Evolutionary conservation across 495 filamentous ascomycete genomes (phyloP), one percentile per base, ranked within the genome.

Genomic region (Penicillium crystallinum): DNA sequence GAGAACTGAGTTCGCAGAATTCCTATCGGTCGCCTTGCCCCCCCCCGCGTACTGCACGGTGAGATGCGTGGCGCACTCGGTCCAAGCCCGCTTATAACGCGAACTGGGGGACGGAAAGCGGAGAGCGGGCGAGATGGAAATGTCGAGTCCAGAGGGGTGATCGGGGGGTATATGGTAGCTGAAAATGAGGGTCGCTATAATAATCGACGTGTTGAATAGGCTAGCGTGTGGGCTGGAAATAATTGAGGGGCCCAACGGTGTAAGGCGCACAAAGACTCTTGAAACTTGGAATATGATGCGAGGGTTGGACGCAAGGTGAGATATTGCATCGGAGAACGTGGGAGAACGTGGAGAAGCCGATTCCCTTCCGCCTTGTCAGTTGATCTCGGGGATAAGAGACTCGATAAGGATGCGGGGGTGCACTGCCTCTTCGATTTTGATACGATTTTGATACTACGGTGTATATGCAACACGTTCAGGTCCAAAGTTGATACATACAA

Each of bases 81-180:
- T 37, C 42, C 43, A 46, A 56, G 52, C 22, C 43, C 19, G 41
- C 42, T 17, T 39, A 36, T 18, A 33, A 15, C 8, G 35, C 35
- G 8, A 38, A 11, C 14, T 15, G 39, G 33, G 12, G 11, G 15
- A 19, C 45, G 44, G 30, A 34, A 9, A 35, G 30, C 30, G 31
- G 44, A 37, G 53, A 54, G 53, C 53, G 49, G 53, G 40, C 49
- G 33, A 58, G 38, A 59, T 39, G 19, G 47, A 34, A 54, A 60
- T 52, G 51, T 41, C 50, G 53, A 53, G 42, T 52, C 33, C 49
- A 22, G 19, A 46, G 56, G 47, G 42, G 31, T 52, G 29, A 47
- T 39, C 43, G 44, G 39, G 37, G 43, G 53, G 19, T 22, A 40
- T 42, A 27, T 10, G 38, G 50, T 6, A 48, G 46, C 11, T 17